These are phyloP conservation scores for Colletotrichum neosansevieriae DNA, from an alignment of 2,329 filamentous ascomycete genomes.

Conservation along the genomic window DNA sequence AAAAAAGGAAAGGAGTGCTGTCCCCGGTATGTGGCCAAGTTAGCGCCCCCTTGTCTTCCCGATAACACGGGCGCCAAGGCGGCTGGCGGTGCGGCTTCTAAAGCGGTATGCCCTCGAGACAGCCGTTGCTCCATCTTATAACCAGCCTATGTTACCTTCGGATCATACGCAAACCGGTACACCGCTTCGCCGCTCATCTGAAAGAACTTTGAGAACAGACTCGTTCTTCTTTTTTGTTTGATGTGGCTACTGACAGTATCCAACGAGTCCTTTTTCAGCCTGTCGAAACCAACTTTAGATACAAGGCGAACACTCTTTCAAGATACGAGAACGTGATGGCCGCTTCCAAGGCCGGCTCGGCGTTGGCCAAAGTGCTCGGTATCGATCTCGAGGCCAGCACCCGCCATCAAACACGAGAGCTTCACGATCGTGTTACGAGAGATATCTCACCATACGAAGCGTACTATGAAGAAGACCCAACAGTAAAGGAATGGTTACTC, in stretches of 20 bases:
- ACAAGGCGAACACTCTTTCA: background rate
- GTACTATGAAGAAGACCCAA: slow-evolving; percentile 75
- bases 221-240: slow-evolving; percentile 3
- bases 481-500: slow-evolving; percentile 70
- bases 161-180: background rate
- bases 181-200: slow-evolving; percentile 8
- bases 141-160: slow-evolving; percentile 1
- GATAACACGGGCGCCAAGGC: slow-evolving; percentile 37
- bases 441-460: slow-evolving; percentile 32
- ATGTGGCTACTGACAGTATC: background rate
- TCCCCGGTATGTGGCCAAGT: slow-evolving; percentile 23
- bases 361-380: slow-evolving; percentile 81
- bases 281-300: slow-evolving; percentile 14
- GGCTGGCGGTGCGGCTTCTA: slow-evolving; percentile 41
- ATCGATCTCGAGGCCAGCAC: slow-evolving; percentile 76
- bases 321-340: slow-evolving; percentile 2
- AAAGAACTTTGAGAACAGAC: slow-evolving; percentile 6
- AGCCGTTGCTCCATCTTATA: slow-evolving; percentile 28
- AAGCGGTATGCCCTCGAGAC: slow-evolving; percentile 20
- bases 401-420: slow-evolving; percentile 31
- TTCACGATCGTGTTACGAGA: slow-evolving; percentile 10
- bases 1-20: slow-evolving; percentile 16
- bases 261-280: background rate
- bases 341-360: slow-evolving; percentile 73
- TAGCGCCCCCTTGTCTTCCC: slow-evolving; percentile 21